Conservation (phyloP, 225 moss, liverwort and hornwort genomes). For the Physcomitrellopsis africana region DNA sequence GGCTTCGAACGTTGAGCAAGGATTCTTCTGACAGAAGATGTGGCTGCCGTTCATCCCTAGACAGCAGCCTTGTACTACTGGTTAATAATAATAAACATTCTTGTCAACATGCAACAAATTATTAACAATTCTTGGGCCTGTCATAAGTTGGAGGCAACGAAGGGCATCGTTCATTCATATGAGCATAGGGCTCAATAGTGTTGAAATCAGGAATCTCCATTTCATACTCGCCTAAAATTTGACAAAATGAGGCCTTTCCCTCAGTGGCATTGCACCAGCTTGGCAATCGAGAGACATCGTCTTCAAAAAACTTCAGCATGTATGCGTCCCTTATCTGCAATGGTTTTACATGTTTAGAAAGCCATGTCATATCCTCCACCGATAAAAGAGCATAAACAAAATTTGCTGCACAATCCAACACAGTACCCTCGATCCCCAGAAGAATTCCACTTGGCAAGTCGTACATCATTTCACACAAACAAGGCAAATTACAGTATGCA, state of each 20-base stretch:
- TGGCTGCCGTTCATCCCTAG: neutral
- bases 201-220: constrained; percentile 90
- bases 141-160: constrained; percentile 76
- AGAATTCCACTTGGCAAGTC: neutral
- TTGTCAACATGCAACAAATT: constrained; percentile 12
- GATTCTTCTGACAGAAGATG: constrained; percentile 1
- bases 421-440: neutral
- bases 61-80: neutral
- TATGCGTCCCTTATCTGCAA: constrained; percentile 91
- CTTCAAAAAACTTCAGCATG: constrained; percentile 90
- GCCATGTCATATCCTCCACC: neutral
- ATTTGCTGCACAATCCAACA: neutral
- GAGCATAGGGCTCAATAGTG: constrained; percentile 70
- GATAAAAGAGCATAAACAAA: neutral
- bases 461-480: constrained; percentile 3
- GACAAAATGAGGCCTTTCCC: constrained; percentile 72
- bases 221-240: constrained; percentile 79
- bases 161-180: constrained; percentile 94
- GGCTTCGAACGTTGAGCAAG: constrained; percentile 15
- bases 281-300: constrained; percentile 75
- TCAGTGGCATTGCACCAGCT: constrained; percentile 73
- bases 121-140: constrained; percentile 70
- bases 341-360: constrained; percentile 11
- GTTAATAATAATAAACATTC: constrained; percentile 4
- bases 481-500: neutral